Conservation (phyloP, 129 eudicot species). For the Kitagawia praeruptora region DNA sequence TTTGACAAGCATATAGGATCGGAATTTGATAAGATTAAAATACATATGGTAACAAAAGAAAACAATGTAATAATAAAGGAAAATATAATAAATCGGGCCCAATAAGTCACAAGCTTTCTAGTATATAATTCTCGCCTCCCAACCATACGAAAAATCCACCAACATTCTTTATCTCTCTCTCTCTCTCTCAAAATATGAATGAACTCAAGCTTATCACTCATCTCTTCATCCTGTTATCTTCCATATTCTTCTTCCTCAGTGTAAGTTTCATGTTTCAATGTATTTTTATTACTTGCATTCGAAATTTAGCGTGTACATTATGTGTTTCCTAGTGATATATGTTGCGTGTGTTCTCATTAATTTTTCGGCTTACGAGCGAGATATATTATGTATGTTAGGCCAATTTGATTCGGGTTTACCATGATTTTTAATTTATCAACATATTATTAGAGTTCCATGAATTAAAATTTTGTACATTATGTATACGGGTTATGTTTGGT, state of each 20-base stretch:
- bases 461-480: not conserved
- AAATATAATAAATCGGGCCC: not conserved
- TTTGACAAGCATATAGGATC: not conserved
- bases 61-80: not conserved
- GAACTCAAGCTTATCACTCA: constrained; percentile 19
- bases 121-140: constrained; percentile 24
- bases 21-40: not conserved
- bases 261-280: constrained; percentile 18
- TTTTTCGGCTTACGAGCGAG: not conserved
- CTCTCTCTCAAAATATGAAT: constrained; percentile 29
- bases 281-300: too few relatives aligned
- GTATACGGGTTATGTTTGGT: not conserved
- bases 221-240: constrained; percentile 23
- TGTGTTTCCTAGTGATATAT: not conserved
- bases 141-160: constrained; percentile 31
- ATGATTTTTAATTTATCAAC: not conserved
- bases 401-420: not conserved
- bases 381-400: not conserved
- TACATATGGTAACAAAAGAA: not conserved
- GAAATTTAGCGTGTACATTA: not conserved
- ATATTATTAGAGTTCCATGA: too few relatives aligned
- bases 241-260: constrained; percentile 24
- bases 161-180: constrained; percentile 23
- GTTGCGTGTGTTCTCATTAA: not conserved
- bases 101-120: constrained; percentile 5